Conservation (phyloP, 805 yeast genomes). For the Lachancea sp. region DNA sequence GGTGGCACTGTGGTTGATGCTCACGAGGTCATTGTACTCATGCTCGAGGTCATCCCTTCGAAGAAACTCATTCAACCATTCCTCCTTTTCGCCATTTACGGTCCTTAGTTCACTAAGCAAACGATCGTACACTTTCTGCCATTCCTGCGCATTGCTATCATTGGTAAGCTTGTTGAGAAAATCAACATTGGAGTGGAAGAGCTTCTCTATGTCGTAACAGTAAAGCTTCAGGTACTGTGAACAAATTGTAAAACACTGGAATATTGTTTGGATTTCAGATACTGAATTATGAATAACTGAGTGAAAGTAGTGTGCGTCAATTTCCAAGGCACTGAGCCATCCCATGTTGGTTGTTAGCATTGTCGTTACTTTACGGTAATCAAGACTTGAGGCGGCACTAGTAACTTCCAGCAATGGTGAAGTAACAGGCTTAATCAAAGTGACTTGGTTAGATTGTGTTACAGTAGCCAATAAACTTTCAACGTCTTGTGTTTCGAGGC, state of each 20-base stretch:
- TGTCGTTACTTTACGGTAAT: slow-evolving; percentile 27
- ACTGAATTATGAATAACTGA: slow-evolving; percentile 26
- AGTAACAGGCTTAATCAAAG: slow-evolving; percentile 30
- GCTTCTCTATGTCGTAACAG: slow-evolving; percentile 43
- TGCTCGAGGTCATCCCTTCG: slow-evolving; percentile 10
- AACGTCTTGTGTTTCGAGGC: slow-evolving; percentile 11
- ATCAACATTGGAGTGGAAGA: slow-evolving; percentile 35
- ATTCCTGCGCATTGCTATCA: slow-evolving; percentile 39
- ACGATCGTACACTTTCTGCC: slow-evolving; percentile 34
- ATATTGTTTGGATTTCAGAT: slow-evolving; percentile 36
- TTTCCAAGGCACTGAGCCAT: slow-evolving; percentile 45
- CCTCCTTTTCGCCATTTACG: slow-evolving; percentile 9
- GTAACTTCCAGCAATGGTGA: slow-evolving; percentile 34
- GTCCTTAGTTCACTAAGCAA: slow-evolving; percentile 16
- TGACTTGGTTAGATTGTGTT: slow-evolving; percentile 11
- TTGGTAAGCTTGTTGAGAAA: slow-evolving; percentile 36
- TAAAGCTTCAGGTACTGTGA: slow-evolving; percentile 45
- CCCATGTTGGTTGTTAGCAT: slow-evolving; percentile 42
- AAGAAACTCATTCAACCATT: slow-evolving; percentile 16
- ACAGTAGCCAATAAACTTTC: not conserved
- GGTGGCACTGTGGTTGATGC: slow-evolving; percentile 14
- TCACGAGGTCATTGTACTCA: slow-evolving; percentile 11
- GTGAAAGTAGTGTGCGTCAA: slow-evolving; percentile 36
- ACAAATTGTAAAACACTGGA: slow-evolving; percentile 42
- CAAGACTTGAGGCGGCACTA: slow-evolving; percentile 2